phyloP scores from a whole-genome alignment of 257 asterid species.

The Agastache rugosa region DNA sequence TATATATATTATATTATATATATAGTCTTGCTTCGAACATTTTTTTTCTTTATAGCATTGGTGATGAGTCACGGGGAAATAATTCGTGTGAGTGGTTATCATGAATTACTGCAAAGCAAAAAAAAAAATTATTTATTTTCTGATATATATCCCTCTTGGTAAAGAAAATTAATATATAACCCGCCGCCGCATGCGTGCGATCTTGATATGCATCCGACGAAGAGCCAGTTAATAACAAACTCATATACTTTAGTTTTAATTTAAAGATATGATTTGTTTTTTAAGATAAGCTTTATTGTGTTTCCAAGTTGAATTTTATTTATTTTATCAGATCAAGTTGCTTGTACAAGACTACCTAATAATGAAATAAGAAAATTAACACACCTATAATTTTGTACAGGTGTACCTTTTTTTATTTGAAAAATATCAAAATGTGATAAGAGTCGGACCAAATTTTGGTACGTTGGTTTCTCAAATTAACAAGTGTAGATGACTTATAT shows the following conservation, averaged over 20 bases:
- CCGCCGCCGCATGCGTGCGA: background rate
- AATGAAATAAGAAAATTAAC: background rate
- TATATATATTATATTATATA: too few species aligned
- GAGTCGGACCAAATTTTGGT: background rate
- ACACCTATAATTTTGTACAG: background rate
- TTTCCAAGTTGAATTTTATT: background rate
- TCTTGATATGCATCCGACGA: background rate
- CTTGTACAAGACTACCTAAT: background rate
- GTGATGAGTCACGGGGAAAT: background rate
- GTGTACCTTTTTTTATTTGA: background rate
- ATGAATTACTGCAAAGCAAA: background rate
- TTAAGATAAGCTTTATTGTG: background rate
- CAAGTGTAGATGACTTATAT: background rate
- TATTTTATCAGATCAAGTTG: background rate
- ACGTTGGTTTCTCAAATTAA: background rate
- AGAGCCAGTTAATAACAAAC: background rate
- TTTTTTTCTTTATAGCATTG: background rate
- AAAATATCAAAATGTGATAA: background rate
- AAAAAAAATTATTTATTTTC: background rate
- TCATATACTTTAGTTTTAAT: background rate
- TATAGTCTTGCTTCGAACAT: too few species aligned
- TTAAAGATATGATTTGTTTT: background rate
- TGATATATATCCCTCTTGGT: background rate
- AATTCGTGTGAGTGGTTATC: background rate
- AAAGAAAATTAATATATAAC: background rate